phyloP scores from a whole-genome alignment of 495 filamentous ascomycete genomes.

The Schizothecium vesticola region DNA sequence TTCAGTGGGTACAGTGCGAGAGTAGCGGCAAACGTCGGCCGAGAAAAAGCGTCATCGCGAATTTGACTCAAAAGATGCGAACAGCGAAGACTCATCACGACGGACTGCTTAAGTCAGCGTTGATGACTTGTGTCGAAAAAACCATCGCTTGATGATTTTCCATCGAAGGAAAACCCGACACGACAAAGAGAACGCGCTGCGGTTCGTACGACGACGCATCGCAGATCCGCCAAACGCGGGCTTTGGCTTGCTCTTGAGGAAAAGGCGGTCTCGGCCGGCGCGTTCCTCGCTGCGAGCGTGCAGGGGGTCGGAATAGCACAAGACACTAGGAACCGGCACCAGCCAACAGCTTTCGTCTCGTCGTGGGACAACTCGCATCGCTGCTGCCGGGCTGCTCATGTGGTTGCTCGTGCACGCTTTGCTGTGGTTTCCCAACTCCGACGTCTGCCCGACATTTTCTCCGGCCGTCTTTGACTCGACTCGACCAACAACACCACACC shows the following conservation, averaged over 20 bases:
- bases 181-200: not conserved
- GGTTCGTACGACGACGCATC: not conserved
- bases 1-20: not conserved
- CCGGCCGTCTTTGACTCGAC: not conserved
- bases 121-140: not conserved
- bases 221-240: not conserved
- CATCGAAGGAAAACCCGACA: not conserved
- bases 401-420: not conserved
- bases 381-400: not conserved
- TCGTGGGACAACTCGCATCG: not conserved
- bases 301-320: not conserved
- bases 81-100: not conserved
- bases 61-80: not conserved
- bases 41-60: not conserved
- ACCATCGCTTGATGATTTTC: not conserved
- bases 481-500: not conserved
- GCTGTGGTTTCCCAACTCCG: not conserved
- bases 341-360: not conserved
- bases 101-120: not conserved
- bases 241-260: not conserved
- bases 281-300: not conserved
- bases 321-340: not conserved
- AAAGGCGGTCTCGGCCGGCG: not conserved
- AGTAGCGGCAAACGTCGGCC: conserved; percentile 13
- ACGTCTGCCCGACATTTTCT: not conserved